These are phyloP conservation scores for Sarcomyxa edulis DNA, from an alignment of 768 basidiomycete genomes.

Conservation along the genomic window DNA sequence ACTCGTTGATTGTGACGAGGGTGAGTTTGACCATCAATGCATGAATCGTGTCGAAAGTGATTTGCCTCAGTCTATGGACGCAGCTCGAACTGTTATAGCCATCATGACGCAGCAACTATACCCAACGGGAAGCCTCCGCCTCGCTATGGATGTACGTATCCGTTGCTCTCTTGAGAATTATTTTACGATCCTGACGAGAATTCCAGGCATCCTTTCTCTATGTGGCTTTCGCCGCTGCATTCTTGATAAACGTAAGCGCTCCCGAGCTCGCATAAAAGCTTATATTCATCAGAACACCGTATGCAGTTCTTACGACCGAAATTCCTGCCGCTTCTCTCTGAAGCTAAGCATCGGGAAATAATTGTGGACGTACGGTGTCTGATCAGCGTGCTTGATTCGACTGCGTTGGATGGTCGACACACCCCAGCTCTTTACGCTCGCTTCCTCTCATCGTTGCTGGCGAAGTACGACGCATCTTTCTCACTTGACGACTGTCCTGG, in stretches of 20 bases:
- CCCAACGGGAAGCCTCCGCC: conserved; percentile 50
- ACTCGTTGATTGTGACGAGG: conserved; percentile 37
- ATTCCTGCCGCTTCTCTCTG: conserved; percentile 36
- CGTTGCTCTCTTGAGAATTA: neutral
- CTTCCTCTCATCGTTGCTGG: conserved; percentile 46
- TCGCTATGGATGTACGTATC: conserved; percentile 37
- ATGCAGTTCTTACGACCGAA: conserved; percentile 46
- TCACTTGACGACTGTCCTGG: conserved; percentile 7
- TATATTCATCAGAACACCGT: too few relatives aligned
- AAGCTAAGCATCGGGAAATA: conserved; percentile 33
- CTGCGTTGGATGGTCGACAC: conserved; percentile 50
- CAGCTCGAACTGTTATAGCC: conserved; percentile 53
- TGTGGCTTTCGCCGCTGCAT: conserved; percentile 55
- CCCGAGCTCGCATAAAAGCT: neutral
- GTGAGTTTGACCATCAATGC: neutral
- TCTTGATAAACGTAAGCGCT: conserved; percentile 49
- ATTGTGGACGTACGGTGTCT: conserved; percentile 35
- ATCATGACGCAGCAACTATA: conserved; percentile 46
- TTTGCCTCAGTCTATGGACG: conserved; percentile 32
- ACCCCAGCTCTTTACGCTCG: conserved; percentile 54
- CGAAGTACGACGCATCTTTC: conserved; percentile 24
- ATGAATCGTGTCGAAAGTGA: neutral
- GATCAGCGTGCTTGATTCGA: conserved; percentile 40
- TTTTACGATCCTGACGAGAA: neutral
- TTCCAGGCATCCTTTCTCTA: conserved; percentile 36